Evolutionary conservation across 345 rosid genomes (phyloP), one percentile per base, ranked within the genome.

Genomic region (Trapa incisa): DNA sequence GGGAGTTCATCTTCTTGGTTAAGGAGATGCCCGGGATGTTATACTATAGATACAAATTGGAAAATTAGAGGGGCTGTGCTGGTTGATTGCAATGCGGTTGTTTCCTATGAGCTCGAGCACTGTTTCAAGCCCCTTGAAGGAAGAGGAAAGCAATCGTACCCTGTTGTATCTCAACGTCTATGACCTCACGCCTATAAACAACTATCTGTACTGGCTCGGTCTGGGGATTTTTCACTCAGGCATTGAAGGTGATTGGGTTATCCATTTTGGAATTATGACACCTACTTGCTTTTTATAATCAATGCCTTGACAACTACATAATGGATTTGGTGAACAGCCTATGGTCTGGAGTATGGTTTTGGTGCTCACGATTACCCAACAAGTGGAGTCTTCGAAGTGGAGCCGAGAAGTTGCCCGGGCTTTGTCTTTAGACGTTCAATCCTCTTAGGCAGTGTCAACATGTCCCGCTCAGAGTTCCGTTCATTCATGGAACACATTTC

Each of bases 151-250:
- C 64, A 72, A 50, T 70, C 69, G 73, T 16, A 67, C 81, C 2
- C 75, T 77, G 33, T 72, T 93, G 53, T 88, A 83, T 82, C 94
- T 93, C 58, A 94, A 94, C 68, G 90, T 94, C 37, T 94, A 94
- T 76, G 99, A 94, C 77, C 95, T 94, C 69, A 86, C 97, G n/a
- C 91, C 97, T 57, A 77, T 90, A 67, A 94, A 94, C 81, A 81
- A 90, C 84, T 88, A 94, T 74, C 87, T 88, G 72, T 94, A 86
- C 76, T 87, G 91, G 91, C 79, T 90, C 4, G 97, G 99, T 17
- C 90, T 90, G 14, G 99, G 99, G 67, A 84, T 94, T 65, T 94
- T 90, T 75, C 99, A 94, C 81, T 90, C 99, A 0, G 97, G 97
- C 2, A 85, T 94, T 41, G 96, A 94, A 78, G 99, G 99, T 94